Evolutionary conservation across 192 early-diverging fungal genomes (phyloP), one percentile per base, ranked within the genome.

Genomic region (Rhizophagus clarus): DNA sequence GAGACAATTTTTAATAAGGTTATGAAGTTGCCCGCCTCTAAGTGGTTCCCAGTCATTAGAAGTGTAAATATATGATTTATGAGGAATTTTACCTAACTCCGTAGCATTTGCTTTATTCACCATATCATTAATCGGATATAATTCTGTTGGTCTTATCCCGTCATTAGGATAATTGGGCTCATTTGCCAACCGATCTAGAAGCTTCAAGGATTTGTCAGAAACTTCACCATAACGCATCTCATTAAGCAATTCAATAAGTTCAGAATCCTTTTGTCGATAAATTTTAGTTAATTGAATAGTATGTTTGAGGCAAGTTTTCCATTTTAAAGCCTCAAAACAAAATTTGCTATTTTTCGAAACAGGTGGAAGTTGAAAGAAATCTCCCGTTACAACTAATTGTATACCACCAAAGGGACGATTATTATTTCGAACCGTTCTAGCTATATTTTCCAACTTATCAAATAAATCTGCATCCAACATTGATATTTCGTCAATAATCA

Each of bases 321-420:
- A 95, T 14, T 85, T 76, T 8, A 82, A 62, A 29, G 89, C 81
- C 62, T 95, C 92, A 79, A 94, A 94, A 17, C 88, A 90, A 81
- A 93, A 92, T 81, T 85, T 85, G 10, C 42, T 51, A 9, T 72
- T 73, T 49, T 85, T 84, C 7, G 88, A 79, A 9, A 95, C 93
- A 2, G 94, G 94, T 42, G 94, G 94, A 29, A 95, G 83, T 80
- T 95, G 94, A 81, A 92, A 95, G 73, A 95, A 95, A 45, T 95
- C 94, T 9, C 94, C 94, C 0, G 94, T 93, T 17, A 86, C 28
- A 2, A 86, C 80, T 3, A 86, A 26, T 75, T 95, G 94, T 42
- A 95, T 89, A 2, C 94, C 94, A 49, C 94, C 94, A 88, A 94
- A 95, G 0, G 91, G 94, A 11, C 51, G 32, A 40, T 64, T 29